Percentiles rank a stretch among this genome's conserved stretches.
phyloP scores from a whole-genome alignment of 345 rosid genomes.

The Kernera saxatilis region DNA sequence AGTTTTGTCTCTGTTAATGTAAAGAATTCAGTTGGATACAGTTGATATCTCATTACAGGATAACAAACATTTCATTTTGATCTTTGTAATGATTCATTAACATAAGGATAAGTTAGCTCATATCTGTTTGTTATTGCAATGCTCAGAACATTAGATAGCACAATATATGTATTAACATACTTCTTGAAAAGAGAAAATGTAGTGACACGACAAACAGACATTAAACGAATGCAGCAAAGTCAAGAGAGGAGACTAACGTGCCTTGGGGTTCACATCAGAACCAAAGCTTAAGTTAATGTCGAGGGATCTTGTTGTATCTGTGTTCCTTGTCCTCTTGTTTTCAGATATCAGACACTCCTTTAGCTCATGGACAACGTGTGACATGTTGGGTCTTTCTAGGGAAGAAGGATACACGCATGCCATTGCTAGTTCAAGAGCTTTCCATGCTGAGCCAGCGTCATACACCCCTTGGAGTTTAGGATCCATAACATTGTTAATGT shows the following conservation, averaged over 20 bases:
- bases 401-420: slow-evolving; percentile 30
- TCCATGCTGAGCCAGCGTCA: slow-evolving; percentile 42
- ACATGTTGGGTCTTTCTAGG: slow-evolving; percentile 38
- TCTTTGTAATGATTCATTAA: slow-evolving; percentile 2
- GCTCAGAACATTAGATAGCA: background rate
- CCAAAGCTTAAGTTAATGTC: slow-evolving; percentile 9
- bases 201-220: background rate
- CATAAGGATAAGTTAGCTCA: background rate
- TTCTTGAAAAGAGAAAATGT: background rate
- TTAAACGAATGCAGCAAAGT: background rate
- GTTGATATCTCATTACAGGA: background rate
- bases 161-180: background rate
- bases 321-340: slow-evolving; percentile 8
- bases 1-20: slow-evolving; percentile 18
- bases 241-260: slow-evolving; percentile 19
- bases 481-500: slow-evolving; percentile 39
- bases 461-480: slow-evolving; percentile 30
- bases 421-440: slow-evolving; percentile 41
- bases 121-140: background rate
- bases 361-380: slow-evolving; percentile 30
- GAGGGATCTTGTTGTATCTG: background rate
- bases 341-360: slow-evolving; percentile 33
- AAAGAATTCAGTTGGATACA: background rate
- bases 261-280: slow-evolving; percentile 21
- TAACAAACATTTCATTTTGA: slow-evolving; percentile 1